Percentiles rank a stretch among this genome's conserved stretches.
Conservation (phyloP, 768 basidiomycete species). For the Crassisporium funariophilum region DNA sequence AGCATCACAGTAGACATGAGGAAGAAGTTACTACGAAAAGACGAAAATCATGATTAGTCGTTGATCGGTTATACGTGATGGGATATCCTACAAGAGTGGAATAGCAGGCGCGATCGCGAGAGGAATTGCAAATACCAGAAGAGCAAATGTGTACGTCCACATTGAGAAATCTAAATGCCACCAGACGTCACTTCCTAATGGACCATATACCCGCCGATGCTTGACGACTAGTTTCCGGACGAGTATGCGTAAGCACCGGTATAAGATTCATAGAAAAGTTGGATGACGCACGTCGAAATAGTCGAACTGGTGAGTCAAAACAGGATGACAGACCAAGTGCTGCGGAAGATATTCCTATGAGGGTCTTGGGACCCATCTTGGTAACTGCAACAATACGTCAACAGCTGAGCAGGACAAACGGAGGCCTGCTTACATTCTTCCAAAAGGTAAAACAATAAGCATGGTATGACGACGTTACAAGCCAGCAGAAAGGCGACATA, state of each 20-base stretch:
- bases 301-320: conserved; percentile 31
- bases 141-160: conserved; percentile 32
- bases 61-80: no score
- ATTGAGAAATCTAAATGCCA: conserved; percentile 36
- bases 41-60: no score
- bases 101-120: conserved; percentile 30
- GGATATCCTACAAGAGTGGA: conserved; percentile 23
- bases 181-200: conserved; percentile 29
- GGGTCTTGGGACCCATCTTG: conserved; percentile 20
- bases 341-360: conserved; percentile 31
- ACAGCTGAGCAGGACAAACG: not conserved
- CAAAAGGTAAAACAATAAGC: conserved; percentile 30
- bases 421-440: conserved; percentile 19
- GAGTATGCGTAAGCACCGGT: conserved; percentile 5
- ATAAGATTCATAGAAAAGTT: not conserved
- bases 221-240: no score
- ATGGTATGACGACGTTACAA: conserved; percentile 31
- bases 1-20: conserved; percentile 35
- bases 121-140: conserved; percentile 30
- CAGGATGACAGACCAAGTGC: conserved; percentile 33
- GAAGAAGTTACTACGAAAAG: conserved; percentile 35
- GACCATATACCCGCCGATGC: conserved; percentile 24
- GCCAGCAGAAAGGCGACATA: conserved; percentile 28
- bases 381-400: conserved; percentile 22
- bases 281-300: conserved; percentile 24